Conservation (phyloP, 257 asterid species). For the Rubia yunnanensis region DNA sequence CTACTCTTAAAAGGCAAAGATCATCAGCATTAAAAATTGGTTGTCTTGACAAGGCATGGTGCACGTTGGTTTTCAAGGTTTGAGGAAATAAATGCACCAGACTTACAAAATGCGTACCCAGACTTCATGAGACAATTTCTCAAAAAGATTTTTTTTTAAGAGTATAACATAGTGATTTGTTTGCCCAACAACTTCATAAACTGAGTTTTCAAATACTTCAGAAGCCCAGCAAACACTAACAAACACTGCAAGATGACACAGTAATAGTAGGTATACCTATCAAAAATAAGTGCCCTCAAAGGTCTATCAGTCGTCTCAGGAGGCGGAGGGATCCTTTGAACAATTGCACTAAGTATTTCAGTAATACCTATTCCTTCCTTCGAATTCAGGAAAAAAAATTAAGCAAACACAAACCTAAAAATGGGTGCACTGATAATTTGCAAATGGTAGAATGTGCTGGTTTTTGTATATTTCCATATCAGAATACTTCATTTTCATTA, state of each 20-base stretch:
- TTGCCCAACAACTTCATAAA: background rate
- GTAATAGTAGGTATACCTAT: slow-evolving; percentile 79
- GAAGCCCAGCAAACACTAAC: background rate
- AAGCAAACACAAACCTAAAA: background rate
- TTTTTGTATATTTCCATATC: background rate
- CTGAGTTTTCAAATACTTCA: background rate
- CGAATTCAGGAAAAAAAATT: slow-evolving; percentile 7
- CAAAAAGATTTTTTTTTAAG: background rate
- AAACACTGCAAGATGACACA: slow-evolving; percentile 27
- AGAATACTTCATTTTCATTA: background rate
- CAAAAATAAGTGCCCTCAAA: slow-evolving; percentile 95
- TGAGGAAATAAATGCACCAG: background rate
- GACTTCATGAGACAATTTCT: background rate
- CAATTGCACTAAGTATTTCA: slow-evolving; percentile 76
- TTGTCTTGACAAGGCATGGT: background rate
- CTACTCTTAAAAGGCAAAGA: background rate
- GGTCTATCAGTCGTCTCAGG: slow-evolving; percentile 64
- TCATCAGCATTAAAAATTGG: background rate
- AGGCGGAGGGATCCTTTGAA: slow-evolving; percentile 84
- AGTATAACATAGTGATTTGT: background rate
- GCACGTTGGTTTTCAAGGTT: background rate
- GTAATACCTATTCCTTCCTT: slow-evolving; percentile 90
- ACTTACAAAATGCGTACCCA: background rate
- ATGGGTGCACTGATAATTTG: background rate
- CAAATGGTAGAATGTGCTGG: background rate